Evolutionary conservation across 352 stramenopile genomes (phyloP).

Genomic region (Pythium volutum): DNA sequence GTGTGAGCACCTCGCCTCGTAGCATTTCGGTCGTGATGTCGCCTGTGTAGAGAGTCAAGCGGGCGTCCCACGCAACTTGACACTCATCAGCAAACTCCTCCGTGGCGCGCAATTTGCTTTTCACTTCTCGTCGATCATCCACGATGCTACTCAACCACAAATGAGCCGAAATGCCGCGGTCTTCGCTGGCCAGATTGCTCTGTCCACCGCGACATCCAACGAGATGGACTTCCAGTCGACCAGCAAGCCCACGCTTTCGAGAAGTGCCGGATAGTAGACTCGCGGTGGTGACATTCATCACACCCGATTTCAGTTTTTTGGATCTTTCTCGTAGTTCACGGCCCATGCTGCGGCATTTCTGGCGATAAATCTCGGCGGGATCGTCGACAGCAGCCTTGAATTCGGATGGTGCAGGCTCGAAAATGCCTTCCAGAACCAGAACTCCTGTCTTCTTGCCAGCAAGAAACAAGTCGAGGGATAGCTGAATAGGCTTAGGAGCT

Average conservation of each 20-base stretch:
- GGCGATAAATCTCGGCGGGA: constrained; percentile 14
- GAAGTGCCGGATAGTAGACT: constrained; percentile 1
- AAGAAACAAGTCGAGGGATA: constrained; percentile 34
- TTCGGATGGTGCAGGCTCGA: constrained; percentile 33
- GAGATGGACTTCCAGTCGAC: constrained; percentile 41
- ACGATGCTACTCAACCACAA: constrained; percentile 39
- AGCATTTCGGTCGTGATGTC: constrained; percentile 35
- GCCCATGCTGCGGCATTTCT: constrained; percentile 14
- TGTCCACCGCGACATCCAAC: constrained; percentile 17
- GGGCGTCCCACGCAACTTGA: constrained; percentile 31
- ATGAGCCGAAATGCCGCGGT: constrained; percentile 25
- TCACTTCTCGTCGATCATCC: constrained; percentile 32
- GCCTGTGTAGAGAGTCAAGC: constrained; percentile 39
- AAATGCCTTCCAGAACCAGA: constrained; percentile 38
- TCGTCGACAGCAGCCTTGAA: constrained; percentile 11
- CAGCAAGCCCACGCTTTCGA: constrained; percentile 14
- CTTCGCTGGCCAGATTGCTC: constrained; percentile 4
- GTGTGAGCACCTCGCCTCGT: constrained; percentile 33
- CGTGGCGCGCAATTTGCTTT: constrained; percentile 18
- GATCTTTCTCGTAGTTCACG: constrained; percentile 18
- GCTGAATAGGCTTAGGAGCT: constrained; percentile 13
- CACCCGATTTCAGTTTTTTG: constrained; percentile 23
- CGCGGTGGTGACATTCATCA: neutral
- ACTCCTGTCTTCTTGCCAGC: constrained; percentile 32
- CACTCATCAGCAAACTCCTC: constrained; percentile 6